Evolutionary conservation across 805 yeast species (phyloP), one percentile per base, ranked within the genome.

Genomic region (Saccharomycopsis guyanensis): DNA sequence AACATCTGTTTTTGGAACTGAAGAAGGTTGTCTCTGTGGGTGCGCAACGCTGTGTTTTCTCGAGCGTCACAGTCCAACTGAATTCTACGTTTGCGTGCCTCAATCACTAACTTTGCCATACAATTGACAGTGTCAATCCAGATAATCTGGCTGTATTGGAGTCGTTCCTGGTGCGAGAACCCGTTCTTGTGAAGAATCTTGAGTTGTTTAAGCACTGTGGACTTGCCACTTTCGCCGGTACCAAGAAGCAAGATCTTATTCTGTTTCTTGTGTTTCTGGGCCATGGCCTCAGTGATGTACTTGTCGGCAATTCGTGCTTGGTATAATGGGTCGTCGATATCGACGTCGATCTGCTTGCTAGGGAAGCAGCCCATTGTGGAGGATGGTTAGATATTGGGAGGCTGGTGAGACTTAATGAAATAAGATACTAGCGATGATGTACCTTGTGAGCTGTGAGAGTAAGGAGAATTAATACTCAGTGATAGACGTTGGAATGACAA

Each of bases 191-290:
- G 97, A 36, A 88, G 63, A 15, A 93, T 69, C 55, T 84, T 78
- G 78, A 89, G 73, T 61, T 89, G 97, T 62, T 89, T 89, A 54
- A 89, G 66, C 4, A 89, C 95, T 0, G 97, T 89, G 2, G 95
- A 84, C 60, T 89, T 89, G 4, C 97, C 97, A 43, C 91, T 80
- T 60, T 89, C 97, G 3, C 97, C 97, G 0, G 97, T 86, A 36
- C 97, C 96, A 31, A 88, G 65, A n/a, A 91, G 68, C 34, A 91
- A 64, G 51, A 91, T 68, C 60, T 82, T 86, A 31, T 82, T 73
- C 54, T 76, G 81, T 50, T 76, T 75, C 56, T 71, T 76, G 39
- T 74, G 79, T 40, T 69, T 65, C 49, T 72, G 74, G 51, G 70
- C 72, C 46, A 84, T 59, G 15, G 78, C 66, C 56, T 78, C 80